Base-by-base conservation (phyloP, 2,329 filamentous ascomycete genomes). In the Ophiostoma himal-ulmi region DNA sequence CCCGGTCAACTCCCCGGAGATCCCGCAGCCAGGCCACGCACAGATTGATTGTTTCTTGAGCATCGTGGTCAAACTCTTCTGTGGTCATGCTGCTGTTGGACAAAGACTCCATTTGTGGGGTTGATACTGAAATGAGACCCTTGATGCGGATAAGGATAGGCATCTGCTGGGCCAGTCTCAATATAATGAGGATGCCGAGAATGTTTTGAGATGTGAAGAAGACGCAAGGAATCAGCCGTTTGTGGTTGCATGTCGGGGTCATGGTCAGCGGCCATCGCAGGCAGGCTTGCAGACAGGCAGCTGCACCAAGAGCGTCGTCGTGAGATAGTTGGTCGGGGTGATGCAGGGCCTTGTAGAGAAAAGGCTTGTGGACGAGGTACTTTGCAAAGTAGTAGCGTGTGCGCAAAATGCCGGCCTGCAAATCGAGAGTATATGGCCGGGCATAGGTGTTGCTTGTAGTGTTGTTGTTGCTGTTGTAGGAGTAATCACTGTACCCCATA, bases 161-260 rank as follows among this genome's bases (percentile, higher is more conserved):
- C 64, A 85, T 83, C 70, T 84, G 83, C 22, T 79, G 80, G 14
- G 84, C 84, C 73, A 88, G 79, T 62, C 86, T 83, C 48, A 89
- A 75, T 22, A 89, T 79, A 65, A 89, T 74, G 34, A 89, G 78
- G 34, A 88, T 84, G 3, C 84, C 84, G 64, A 89, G 80, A 60
- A 89, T 81, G 72, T 87, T 88, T 73, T 89, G 86, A 10, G 85
- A 86, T 84, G 87, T 89, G 69, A 86, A 85, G 75, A 88, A 89
- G 1, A 86, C 75, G 70, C 84, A 83, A 0, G 87, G 86, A 0
- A 89, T 78, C 5, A 89, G 80, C 48, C 86, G 79, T 77, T 89
- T 89, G 76, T 83, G 83, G 69, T 83, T 80, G 72, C 83, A 84
- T 0, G 84, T 81, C 0, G 87, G 86, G 8, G 84, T 83, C 78